phyloP scores from a whole-genome alignment of 2,329 filamentous ascomycete species.

The Claviceps sp. region DNA sequence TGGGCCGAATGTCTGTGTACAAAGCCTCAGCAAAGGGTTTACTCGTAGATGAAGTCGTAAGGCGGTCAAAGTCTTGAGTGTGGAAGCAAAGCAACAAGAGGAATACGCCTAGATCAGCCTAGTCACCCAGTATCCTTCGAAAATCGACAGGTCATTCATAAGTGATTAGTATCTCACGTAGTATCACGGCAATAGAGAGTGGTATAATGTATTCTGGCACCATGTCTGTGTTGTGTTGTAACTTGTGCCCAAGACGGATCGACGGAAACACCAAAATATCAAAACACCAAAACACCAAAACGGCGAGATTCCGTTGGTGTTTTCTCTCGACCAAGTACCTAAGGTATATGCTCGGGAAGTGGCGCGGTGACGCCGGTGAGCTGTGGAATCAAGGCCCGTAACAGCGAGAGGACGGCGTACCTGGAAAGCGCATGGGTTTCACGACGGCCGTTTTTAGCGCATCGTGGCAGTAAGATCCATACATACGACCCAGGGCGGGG shows the following conservation, averaged over 20 bases:
- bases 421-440: neutral
- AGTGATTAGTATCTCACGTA: no score
- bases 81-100: neutral
- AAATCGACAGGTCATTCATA: neutral
- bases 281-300: neutral
- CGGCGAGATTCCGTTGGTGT: neutral
- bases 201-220: no score
- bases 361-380: neutral
- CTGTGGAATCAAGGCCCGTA: neutral
- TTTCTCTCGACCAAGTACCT: neutral
- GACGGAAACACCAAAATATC: neutral
- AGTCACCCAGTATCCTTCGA: neutral
- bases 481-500: constrained; percentile 2
- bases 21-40: neutral
- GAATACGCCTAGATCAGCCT: neutral
- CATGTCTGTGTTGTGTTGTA: no score
- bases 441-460: constrained; percentile 4
- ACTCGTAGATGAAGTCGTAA: neutral
- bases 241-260: neutral
- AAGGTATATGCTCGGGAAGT: neutral
- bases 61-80: neutral
- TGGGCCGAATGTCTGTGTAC: neutral
- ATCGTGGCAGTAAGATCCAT: neutral
- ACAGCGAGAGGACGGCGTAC: neutral
- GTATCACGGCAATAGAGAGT: no score